Conservation (phyloP, 139 green algal species). For the Penium margaritaceum region DNA sequence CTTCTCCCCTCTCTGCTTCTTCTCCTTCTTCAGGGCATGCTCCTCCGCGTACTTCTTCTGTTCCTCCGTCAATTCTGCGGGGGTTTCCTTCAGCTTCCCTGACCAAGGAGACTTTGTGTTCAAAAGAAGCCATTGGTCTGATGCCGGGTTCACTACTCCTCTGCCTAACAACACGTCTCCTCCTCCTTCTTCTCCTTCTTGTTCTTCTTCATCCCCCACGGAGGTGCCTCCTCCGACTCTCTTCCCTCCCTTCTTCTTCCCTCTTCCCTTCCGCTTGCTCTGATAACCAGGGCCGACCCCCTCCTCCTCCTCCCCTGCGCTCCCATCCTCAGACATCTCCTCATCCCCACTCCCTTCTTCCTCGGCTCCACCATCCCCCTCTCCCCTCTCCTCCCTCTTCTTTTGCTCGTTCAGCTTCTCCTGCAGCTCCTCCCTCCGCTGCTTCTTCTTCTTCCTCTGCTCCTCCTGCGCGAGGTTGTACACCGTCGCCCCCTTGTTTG, state of each 20-base stretch:
- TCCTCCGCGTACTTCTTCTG: slow-evolving; percentile 73
- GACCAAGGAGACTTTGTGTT: slow-evolving; percentile 39
- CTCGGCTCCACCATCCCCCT: slow-evolving; percentile 4
- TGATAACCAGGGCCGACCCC: too few relatives aligned
- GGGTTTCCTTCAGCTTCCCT: slow-evolving; percentile 33
- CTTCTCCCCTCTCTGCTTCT: slow-evolving; percentile 48
- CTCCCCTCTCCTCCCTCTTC: neutral
- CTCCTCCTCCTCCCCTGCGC: too few relatives aligned
- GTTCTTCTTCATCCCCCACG: slow-evolving; percentile 7
- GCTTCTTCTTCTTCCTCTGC: slow-evolving; percentile 25
- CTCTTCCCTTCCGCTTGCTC: too few relatives aligned
- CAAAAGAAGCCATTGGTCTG: slow-evolving; percentile 18
- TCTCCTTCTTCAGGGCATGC: slow-evolving; percentile 57
- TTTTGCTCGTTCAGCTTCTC: neutral
- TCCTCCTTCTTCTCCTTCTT: slow-evolving; percentile 16
- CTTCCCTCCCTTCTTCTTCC: too few relatives aligned
- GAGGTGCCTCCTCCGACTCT: too few relatives aligned
- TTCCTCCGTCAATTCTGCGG: slow-evolving; percentile 61
- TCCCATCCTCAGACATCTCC: too few relatives aligned
- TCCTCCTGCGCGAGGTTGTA: slow-evolving; percentile 21
- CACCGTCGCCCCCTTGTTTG: slow-evolving; percentile 39
- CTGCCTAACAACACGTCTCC: neutral
- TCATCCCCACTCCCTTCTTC: slow-evolving; percentile 10
- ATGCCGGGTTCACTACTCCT: slow-evolving; percentile 26
- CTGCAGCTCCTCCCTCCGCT: neutral